Evolutionary conservation across 2,329 filamentous ascomycete species (phyloP).

Genomic region (Peltaster fructicola): DNA sequence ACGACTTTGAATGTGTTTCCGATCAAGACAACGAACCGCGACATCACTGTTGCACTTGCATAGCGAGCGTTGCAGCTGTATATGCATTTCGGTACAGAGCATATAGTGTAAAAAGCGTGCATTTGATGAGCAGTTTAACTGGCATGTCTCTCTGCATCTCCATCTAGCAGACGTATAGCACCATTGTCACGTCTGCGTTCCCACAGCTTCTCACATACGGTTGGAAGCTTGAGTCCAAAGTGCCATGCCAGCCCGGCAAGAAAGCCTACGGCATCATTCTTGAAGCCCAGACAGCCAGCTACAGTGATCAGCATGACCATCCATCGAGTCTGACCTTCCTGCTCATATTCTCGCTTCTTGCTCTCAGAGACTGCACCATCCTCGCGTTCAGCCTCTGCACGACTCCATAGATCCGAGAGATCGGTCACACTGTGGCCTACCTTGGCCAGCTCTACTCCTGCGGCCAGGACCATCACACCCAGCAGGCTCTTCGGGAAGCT

Average conservation of each 20-base stretch:
- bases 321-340: slow-evolving; percentile 60
- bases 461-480: slow-evolving; percentile 77
- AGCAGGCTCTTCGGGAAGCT: slow-evolving; percentile 61
- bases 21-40: too few relatives aligned
- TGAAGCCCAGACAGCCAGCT: slow-evolving; percentile 65
- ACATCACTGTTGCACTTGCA: too few relatives aligned
- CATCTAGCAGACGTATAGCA: too few relatives aligned
- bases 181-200: not conserved
- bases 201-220: too few relatives aligned
- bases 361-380: slow-evolving; percentile 23
- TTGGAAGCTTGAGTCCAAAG: slow-evolving; percentile 37
- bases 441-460: slow-evolving; percentile 71
- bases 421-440: slow-evolving; percentile 73
- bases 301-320: slow-evolving; percentile 81
- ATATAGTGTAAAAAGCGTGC: too few relatives aligned
- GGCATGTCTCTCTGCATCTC: too few relatives aligned
- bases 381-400: slow-evolving; percentile 15
- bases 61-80: too few relatives aligned
- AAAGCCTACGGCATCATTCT: slow-evolving; percentile 81
- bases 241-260: slow-evolving; percentile 65
- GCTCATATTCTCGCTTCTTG: slow-evolving; percentile 28
- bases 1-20: too few relatives aligned
- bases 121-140: too few relatives aligned
- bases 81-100: too few relatives aligned
- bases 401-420: slow-evolving; percentile 38